Evolutionary conservation across 768 basidiomycete genomes (phyloP).

Genomic region (Scleroderma bovista): DNA sequence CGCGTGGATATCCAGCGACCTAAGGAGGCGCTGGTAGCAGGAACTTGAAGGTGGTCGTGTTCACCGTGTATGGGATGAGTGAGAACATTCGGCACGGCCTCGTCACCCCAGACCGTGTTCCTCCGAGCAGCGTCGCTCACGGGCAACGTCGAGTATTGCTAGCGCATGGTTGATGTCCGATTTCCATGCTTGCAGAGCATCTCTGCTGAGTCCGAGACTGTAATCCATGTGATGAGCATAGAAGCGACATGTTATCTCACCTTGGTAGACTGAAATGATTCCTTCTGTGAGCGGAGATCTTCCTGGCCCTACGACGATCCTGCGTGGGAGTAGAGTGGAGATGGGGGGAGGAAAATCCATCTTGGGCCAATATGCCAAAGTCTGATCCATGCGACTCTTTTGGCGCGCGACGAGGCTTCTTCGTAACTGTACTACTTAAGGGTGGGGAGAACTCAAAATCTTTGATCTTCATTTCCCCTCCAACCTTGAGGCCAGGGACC

Average conservation of each 20-base stretch:
- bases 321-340: constrained; percentile 59
- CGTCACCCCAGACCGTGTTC: constrained; percentile 45
- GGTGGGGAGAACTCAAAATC: constrained; percentile 39
- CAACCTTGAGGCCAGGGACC: constrained; percentile 59
- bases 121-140: constrained; percentile 38
- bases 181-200: constrained; percentile 51
- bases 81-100: constrained; percentile 30
- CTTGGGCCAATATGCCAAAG: constrained; percentile 24
- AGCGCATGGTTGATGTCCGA: constrained; percentile 49
- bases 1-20: constrained; percentile 39
- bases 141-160: constrained; percentile 38
- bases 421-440: constrained; percentile 28
- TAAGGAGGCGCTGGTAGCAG: constrained; percentile 15
- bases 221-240: constrained; percentile 2
- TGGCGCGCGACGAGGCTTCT: constrained; percentile 25
- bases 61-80: constrained; percentile 31
- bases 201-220: constrained; percentile 61
- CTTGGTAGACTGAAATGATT: constrained; percentile 66
- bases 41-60: constrained; percentile 21
- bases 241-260: constrained; percentile 30
- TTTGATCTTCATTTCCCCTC: constrained; percentile 50
- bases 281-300: constrained; percentile 50
- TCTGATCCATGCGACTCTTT: constrained; percentile 13
- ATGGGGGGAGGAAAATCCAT: constrained; percentile 51
- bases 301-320: constrained; percentile 32